Percentiles rank a stretch among this genome's conserved stretches.
phyloP scores from a whole-genome alignment of 1,139 yeast genomes.

The Geotrichum citri-aurantii region DNA sequence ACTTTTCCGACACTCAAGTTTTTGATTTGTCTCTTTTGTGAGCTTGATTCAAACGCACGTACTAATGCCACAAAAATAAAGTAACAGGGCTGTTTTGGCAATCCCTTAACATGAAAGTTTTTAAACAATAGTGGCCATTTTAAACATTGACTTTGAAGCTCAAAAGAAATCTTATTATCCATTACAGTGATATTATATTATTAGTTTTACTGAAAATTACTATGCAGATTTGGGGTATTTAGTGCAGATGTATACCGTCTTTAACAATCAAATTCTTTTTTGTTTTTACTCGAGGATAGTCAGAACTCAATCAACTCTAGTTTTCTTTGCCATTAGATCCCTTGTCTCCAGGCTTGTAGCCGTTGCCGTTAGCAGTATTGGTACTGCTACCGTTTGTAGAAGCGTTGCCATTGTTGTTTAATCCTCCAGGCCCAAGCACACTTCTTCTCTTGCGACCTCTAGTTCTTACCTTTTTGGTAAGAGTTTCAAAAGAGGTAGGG shows the following conservation, averaged over 20 bases:
- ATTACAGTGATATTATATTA: too few species aligned
- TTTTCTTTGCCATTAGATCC: background rate
- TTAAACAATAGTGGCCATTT: too few species aligned
- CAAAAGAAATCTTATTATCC: too few species aligned
- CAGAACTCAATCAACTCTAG: background rate
- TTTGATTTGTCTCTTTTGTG: too few species aligned
- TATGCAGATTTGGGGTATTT: background rate
- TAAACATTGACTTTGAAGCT: too few species aligned
- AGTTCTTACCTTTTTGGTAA: slow-evolving; percentile 9
- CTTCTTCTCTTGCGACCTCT: slow-evolving; percentile 15
- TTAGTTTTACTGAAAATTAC: too few species aligned
- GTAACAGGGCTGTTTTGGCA: too few species aligned
- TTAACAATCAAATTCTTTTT: background rate
- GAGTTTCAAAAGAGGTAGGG: slow-evolving; percentile 2
- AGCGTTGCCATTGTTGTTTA: background rate
- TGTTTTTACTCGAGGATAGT: background rate
- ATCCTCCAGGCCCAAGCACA: background rate
- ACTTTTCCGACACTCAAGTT: too few species aligned
- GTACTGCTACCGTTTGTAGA: background rate
- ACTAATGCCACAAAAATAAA: too few species aligned
- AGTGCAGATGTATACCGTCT: background rate
- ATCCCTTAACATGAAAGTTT: too few species aligned
- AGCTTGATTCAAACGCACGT: too few species aligned
- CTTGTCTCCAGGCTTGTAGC: background rate
- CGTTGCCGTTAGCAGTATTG: background rate